phyloP scores from a whole-genome alignment of 2,329 filamentous ascomycete species.

The Beauveria brongniartii region DNA sequence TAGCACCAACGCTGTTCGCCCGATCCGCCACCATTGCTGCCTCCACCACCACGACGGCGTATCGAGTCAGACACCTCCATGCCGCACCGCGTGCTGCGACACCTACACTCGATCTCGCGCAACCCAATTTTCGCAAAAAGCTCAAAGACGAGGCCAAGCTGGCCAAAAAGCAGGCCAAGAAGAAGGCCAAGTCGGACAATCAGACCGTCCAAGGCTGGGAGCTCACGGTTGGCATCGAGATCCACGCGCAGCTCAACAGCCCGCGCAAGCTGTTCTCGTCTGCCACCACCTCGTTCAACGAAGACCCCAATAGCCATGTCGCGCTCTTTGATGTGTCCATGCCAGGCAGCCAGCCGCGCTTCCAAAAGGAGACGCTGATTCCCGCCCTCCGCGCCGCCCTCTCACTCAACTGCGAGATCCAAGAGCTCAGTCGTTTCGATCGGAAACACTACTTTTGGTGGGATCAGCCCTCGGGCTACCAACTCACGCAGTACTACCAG shows the following conservation, averaged over 20 bases:
- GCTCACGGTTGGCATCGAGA: constrained; percentile 91
- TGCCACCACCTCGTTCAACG: constrained; percentile 55
- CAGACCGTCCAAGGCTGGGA: constrained; percentile 69
- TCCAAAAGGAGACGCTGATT: constrained; percentile 75
- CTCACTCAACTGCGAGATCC: constrained; percentile 71
- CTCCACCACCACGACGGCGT: not conserved
- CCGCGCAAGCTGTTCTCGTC: constrained; percentile 81
- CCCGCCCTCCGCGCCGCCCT: constrained; percentile 87
- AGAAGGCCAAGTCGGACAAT: constrained; percentile 35
- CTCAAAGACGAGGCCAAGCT: constrained; percentile 64
- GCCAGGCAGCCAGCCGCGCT: constrained; percentile 79
- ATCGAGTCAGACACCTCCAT: constrained; percentile 24
- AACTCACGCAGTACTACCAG: constrained; percentile 93
- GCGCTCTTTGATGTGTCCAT: constrained; percentile 83
- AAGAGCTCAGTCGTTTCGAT: constrained; percentile 75
- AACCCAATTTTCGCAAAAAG: constrained; percentile 58
- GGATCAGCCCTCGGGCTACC: constrained; percentile 93
- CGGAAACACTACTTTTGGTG: constrained; percentile 99
- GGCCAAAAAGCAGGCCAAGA: constrained; percentile 55
- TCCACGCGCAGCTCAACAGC: constrained; percentile 93
- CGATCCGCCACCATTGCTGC: constrained; percentile 11
- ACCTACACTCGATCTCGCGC: constrained; percentile 15
- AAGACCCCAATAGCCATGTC: constrained; percentile 75
- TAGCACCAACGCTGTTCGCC: constrained; percentile 14
- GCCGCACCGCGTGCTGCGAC: constrained; percentile 19